phyloP scores from a whole-genome alignment of 2,329 filamentous ascomycete species.

The Sclerotinia borealis region DNA sequence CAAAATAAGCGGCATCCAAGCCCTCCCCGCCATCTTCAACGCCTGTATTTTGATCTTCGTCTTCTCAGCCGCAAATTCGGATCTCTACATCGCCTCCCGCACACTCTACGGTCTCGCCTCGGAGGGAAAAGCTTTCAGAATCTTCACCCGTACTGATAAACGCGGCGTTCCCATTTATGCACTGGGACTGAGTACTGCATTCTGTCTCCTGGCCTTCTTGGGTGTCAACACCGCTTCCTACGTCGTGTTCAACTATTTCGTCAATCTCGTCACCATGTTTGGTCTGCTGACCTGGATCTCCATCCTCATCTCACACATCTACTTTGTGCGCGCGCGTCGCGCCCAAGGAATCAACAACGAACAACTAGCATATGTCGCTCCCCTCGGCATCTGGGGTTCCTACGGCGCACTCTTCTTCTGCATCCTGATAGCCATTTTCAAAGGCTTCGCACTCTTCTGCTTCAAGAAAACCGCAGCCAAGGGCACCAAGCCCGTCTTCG shows the following conservation, averaged over 20 bases:
- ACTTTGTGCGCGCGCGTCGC: conserved; percentile 56
- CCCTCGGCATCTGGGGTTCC: conserved; percentile 66
- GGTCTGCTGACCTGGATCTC: conserved; percentile 32
- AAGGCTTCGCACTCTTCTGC: conserved; percentile 71
- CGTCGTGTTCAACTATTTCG: conserved; percentile 64
- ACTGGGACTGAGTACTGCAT: conserved; percentile 40
- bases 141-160: conserved; percentile 52
- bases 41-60: conserved; percentile 63
- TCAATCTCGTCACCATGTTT: conserved; percentile 51
- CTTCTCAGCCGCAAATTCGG: conserved; percentile 53
- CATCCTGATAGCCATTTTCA: conserved; percentile 69
- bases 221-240: conserved; percentile 52
- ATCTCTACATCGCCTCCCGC: conserved; percentile 61
- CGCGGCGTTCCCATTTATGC: conserved; percentile 46
- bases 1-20: conserved; percentile 55
- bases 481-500: conserved; percentile 49
- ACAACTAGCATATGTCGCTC: conserved; percentile 60
- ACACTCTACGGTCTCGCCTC: conserved; percentile 63
- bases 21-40: conserved; percentile 63
- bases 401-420: conserved; percentile 65
- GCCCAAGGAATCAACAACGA: conserved; percentile 53
- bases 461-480: conserved; percentile 11
- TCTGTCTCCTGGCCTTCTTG: conserved; percentile 64
- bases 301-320: conserved; percentile 60
- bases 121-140: conserved; percentile 57